phyloP scores from a whole-genome alignment of 208 protist genomes.

The Acanthamoeba royreba region DNA sequence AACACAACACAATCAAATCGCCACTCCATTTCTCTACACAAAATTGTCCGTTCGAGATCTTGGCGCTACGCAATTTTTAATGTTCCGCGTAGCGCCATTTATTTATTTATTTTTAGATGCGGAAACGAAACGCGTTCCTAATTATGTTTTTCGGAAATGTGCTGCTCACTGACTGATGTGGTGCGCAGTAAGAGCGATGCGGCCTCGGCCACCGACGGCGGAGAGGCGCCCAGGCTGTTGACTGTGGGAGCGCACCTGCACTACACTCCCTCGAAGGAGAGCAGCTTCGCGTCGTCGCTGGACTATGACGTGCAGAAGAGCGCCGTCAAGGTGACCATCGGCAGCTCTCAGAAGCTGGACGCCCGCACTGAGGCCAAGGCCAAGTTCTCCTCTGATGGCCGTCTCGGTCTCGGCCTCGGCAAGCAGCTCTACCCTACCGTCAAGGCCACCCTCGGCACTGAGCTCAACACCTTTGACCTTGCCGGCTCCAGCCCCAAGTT shows the following conservation, averaged over 20 bases:
- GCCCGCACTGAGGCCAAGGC: not conserved
- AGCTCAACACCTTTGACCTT: constrained; percentile 7
- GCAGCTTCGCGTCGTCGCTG: not conserved
- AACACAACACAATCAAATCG: not conserved
- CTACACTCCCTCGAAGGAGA: not conserved
- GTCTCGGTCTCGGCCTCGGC: not conserved
- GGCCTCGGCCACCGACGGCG: not conserved
- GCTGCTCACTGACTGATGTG: not conserved
- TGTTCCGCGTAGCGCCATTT: too few relatives aligned
- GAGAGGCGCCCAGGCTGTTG: not conserved
- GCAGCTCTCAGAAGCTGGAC: not conserved
- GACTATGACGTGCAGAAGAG: not conserved
- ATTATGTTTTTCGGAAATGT: too few relatives aligned
- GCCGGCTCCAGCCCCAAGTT: not conserved
- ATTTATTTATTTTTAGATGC: too few relatives aligned
- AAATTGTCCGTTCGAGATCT: too few relatives aligned
- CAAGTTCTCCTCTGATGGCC: not conserved
- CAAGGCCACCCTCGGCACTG: not conserved
- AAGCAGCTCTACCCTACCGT: not conserved
- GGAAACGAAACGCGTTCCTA: too few relatives aligned
- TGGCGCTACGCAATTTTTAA: too few relatives aligned
- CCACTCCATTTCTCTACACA: too few relatives aligned
- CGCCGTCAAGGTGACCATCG: not conserved
- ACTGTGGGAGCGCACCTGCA: not conserved
- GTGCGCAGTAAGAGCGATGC: not conserved